Percentiles rank a stretch among this genome's conserved stretches.
These are phyloP conservation scores for Phoma herbarum DNA, from an alignment of 2,329 filamentous ascomycete genomes.

Conservation along the genomic window DNA sequence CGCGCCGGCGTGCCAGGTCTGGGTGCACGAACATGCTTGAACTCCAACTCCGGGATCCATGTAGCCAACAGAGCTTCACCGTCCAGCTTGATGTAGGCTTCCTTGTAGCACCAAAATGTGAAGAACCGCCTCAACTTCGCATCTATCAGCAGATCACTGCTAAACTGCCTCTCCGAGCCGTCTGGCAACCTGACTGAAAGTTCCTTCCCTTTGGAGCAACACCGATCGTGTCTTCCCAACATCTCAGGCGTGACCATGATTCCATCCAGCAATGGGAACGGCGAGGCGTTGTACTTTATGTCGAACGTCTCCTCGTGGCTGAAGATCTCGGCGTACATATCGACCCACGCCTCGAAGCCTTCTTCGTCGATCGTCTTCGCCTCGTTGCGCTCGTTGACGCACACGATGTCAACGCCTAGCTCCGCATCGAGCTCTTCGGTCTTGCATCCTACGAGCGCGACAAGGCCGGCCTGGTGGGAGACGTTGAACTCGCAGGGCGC, in stretches of 20 bases:
- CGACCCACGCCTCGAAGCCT: slow-evolving; percentile 73
- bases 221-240: slow-evolving; percentile 56
- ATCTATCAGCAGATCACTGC: slow-evolving; percentile 62
- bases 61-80: slow-evolving; percentile 78
- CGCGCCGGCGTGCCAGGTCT: slow-evolving; percentile 52
- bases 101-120: slow-evolving; percentile 79
- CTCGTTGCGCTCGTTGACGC: slow-evolving; percentile 72
- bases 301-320: slow-evolving; percentile 67
- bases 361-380: slow-evolving; percentile 67
- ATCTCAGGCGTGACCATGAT: slow-evolving; percentile 51
- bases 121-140: slow-evolving; percentile 76
- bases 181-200: slow-evolving; percentile 50
- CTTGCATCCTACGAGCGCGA: slow-evolving; percentile 66
- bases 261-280: slow-evolving; percentile 55
- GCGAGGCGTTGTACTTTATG: slow-evolving; percentile 65
- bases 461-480: slow-evolving; percentile 79
- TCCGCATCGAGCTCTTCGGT: slow-evolving; percentile 51
- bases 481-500: slow-evolving; percentile 74
- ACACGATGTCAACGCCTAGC: slow-evolving; percentile 80
- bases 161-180: slow-evolving; percentile 50
- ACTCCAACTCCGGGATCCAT: slow-evolving; percentile 77
- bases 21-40: slow-evolving; percentile 66
- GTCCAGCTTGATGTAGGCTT: slow-evolving; percentile 84
- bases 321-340: slow-evolving; percentile 77
- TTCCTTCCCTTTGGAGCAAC: slow-evolving; percentile 49